phyloP scores from a whole-genome alignment of 768 basidiomycete species.

The Mycena sanguinolenta region DNA sequence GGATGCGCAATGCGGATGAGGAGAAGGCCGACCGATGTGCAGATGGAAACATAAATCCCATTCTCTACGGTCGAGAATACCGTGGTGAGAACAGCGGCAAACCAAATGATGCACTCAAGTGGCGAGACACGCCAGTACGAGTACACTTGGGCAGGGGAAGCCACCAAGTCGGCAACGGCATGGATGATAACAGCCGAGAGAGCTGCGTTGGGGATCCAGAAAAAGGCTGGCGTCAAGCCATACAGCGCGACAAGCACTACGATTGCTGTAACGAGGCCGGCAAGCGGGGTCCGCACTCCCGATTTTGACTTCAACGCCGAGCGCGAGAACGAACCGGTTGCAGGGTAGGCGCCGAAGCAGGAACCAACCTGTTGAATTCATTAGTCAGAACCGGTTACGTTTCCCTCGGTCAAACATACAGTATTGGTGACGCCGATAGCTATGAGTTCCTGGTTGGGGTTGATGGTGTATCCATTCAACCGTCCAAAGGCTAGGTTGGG shows the following conservation, averaged over 20 bases:
- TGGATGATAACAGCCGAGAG: slow-evolving; percentile 97
- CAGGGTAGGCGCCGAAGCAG: slow-evolving; percentile 92
- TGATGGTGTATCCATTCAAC: slow-evolving; percentile 93
- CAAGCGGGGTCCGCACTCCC: slow-evolving; percentile 95
- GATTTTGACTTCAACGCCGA: slow-evolving; percentile 96
- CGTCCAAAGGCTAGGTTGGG: slow-evolving; percentile 85
- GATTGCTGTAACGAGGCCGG: slow-evolving; percentile 86
- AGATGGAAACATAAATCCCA: slow-evolving; percentile 90
- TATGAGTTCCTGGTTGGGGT: slow-evolving; percentile 94
- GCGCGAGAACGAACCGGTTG: slow-evolving; percentile 99
- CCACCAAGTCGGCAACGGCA: slow-evolving; percentile 89
- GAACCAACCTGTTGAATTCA: slow-evolving; percentile 68
- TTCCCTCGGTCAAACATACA: background rate
- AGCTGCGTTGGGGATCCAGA: slow-evolving; percentile 85
- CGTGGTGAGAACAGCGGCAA: slow-evolving; percentile 88
- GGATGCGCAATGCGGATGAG: slow-evolving; percentile 91
- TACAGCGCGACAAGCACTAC: slow-evolving; percentile 96
- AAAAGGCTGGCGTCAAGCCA: slow-evolving; percentile 93
- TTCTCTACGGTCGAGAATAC: slow-evolving; percentile 95
- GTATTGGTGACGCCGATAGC: slow-evolving; percentile 98
- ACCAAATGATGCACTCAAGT: slow-evolving; percentile 91
- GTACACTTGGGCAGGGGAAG: slow-evolving; percentile 83
- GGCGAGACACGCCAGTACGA: slow-evolving; percentile 95
- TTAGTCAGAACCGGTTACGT: background rate
- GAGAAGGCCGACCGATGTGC: slow-evolving; percentile 83